A percentile compares a stretch with the other conserved stretches of the same genome.
Conservation (phyloP, 306 rosid genomes). For the Canavalia gladiata region DNA sequence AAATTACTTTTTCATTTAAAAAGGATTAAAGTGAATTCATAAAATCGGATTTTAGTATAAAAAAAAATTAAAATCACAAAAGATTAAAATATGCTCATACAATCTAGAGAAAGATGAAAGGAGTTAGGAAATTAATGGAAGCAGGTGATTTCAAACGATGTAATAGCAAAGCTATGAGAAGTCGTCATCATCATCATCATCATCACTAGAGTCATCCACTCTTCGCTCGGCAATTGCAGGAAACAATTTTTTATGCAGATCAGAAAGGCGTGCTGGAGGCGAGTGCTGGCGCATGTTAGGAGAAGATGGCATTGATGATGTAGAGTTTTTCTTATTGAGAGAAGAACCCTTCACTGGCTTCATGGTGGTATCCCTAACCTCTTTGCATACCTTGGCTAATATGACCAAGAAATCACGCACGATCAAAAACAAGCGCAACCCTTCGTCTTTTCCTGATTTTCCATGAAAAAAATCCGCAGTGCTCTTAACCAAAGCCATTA, state of each 20-base stretch:
- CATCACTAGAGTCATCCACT: conserved; percentile 61
- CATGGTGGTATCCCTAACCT: conserved; percentile 55
- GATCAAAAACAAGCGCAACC: conserved; percentile 71
- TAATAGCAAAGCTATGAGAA: conserved; percentile 44
- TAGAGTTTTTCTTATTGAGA: conserved; percentile 51
- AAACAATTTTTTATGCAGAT: conserved; percentile 63
- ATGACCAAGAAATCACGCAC: conserved; percentile 86
- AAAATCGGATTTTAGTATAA: too few species aligned
- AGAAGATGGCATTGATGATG: conserved; percentile 43
- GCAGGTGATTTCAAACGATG: neutral
- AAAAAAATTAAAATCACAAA: too few species aligned
- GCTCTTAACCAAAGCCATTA: conserved; percentile 73
- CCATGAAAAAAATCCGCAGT: conserved; percentile 93
- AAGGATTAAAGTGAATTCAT: too few species aligned
- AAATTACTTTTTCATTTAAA: too few species aligned
- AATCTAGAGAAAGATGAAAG: too few species aligned
- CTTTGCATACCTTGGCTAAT: conserved; percentile 78
- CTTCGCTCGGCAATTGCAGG: conserved; percentile 83
- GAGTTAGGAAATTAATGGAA: too few species aligned
- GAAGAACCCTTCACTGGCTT: conserved; percentile 46
- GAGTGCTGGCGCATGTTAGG: conserved; percentile 40
- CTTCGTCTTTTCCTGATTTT: conserved; percentile 85
- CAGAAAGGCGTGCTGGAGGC: conserved; percentile 17
- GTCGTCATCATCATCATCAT: conserved; percentile 63
- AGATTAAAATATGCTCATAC: too few species aligned